Evolutionary conservation across 2,329 filamentous ascomycete species (phyloP).

Genomic region (Penicillium sp.): DNA sequence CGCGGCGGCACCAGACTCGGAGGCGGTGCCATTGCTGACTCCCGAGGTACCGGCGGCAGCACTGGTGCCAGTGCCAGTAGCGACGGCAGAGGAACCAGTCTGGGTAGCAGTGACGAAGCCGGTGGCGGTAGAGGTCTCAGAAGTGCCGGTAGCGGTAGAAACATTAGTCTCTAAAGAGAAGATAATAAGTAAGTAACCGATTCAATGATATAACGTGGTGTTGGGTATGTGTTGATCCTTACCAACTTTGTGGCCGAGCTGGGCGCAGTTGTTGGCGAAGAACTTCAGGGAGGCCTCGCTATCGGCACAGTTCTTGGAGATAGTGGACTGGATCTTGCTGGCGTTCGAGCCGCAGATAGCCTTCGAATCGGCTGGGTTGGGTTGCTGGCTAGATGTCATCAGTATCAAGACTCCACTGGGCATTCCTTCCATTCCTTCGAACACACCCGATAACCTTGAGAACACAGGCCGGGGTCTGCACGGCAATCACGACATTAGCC

Average conservation of each 20-base stretch:
- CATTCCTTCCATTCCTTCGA: constrained; percentile 3
- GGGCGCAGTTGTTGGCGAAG: constrained; percentile 34
- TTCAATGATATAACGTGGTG: neutral
- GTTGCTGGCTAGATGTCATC: constrained; percentile 25
- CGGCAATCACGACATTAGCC: constrained; percentile 34
- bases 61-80: constrained; percentile 17
- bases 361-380: constrained; percentile 33
- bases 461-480: constrained; percentile 45
- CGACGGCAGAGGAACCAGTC: constrained; percentile 13
- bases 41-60: neutral
- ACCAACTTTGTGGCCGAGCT: constrained; percentile 37
- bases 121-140: constrained; percentile 20
- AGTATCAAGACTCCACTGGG: constrained; percentile 10
- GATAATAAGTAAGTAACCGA: constrained; percentile 3
- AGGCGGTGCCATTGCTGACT: constrained; percentile 9
- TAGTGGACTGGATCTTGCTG: constrained; percentile 30
- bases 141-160: constrained; percentile 18
- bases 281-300: constrained; percentile 31
- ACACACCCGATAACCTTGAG: constrained; percentile 45
- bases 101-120: constrained; percentile 15
- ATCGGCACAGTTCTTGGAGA: constrained; percentile 31
- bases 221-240: constrained; percentile 15
- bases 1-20: constrained; percentile 11
- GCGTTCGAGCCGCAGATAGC: constrained; percentile 33
- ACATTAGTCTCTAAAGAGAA: constrained; percentile 12